Conservation (phyloP, 169 alveolate genomes). For the Theileria orientalis region DNA sequence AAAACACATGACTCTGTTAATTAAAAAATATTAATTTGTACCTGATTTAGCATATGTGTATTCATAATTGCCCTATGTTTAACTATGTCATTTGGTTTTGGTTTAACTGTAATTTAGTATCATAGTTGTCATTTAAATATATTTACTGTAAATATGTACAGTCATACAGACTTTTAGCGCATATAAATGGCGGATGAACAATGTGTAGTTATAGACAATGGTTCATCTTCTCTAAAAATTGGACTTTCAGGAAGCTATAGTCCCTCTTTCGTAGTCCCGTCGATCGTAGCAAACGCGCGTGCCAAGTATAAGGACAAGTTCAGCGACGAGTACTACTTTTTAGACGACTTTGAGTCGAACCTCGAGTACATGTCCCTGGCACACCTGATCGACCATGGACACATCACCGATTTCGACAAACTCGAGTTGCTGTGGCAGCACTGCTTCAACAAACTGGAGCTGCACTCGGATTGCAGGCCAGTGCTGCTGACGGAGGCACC, state of each 20-base stretch:
- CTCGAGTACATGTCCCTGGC: slow-evolving; percentile 56
- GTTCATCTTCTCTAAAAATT: slow-evolving; percentile 47
- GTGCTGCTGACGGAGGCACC: slow-evolving; percentile 71
- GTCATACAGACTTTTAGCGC: too few relatives aligned
- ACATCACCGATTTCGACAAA: slow-evolving; percentile 46
- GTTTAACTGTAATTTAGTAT: too few relatives aligned
- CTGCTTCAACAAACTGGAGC: slow-evolving; percentile 22
- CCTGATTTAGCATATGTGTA: too few relatives aligned
- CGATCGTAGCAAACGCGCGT: slow-evolving; percentile 35
- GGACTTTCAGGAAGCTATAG: slow-evolving; percentile 41
- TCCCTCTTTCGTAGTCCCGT: slow-evolving; percentile 25
- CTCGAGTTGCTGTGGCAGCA: slow-evolving; percentile 35
- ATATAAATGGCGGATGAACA: slow-evolving; percentile 53
- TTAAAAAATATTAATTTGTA: neutral
- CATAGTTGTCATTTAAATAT: too few relatives aligned
- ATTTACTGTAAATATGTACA: too few relatives aligned
- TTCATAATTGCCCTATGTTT: too few relatives aligned
- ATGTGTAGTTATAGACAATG: slow-evolving; percentile 49
- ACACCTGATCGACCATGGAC: slow-evolving; percentile 70
- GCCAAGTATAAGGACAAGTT: slow-evolving; percentile 20
- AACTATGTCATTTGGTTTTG: too few relatives aligned
- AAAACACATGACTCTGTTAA: neutral
- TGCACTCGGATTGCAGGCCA: slow-evolving; percentile 44
- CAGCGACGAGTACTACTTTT: slow-evolving; percentile 28
- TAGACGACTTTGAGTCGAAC: slow-evolving; percentile 61